These are phyloP conservation scores for Entomortierella chlamydospora DNA, from an alignment of 192 early-diverging fungal genomes.

Conservation along the genomic window DNA sequence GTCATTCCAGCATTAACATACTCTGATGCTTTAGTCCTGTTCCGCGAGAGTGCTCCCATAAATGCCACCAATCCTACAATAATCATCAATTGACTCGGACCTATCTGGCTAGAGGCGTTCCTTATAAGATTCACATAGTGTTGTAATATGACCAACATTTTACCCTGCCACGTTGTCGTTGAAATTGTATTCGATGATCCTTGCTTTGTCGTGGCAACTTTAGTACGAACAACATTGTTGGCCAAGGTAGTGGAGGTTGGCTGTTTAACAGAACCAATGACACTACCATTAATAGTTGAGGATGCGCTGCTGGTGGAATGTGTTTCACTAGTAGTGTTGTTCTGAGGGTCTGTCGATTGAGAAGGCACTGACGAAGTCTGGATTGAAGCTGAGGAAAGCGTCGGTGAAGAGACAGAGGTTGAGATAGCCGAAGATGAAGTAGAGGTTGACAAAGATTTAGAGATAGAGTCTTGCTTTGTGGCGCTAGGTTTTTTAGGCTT, in stretches of 20 bases:
- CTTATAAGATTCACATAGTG: slow-evolving; percentile 28
- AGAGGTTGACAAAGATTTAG: slow-evolving; percentile 4
- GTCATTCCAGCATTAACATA: slow-evolving; percentile 22
- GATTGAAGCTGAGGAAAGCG: slow-evolving; percentile 25
- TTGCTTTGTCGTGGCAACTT: slow-evolving; percentile 7
- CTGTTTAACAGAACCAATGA: neutral
- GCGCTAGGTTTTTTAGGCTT: slow-evolving; percentile 18
- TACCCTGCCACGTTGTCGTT: slow-evolving; percentile 7
- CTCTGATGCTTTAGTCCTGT: slow-evolving; percentile 21
- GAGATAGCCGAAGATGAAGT: slow-evolving; percentile 20
- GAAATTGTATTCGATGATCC: neutral
- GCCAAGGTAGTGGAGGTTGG: neutral
- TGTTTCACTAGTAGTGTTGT: neutral
- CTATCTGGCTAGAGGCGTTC: slow-evolving; percentile 14
- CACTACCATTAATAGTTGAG: neutral
- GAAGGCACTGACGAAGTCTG: slow-evolving; percentile 6
- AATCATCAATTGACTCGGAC: slow-evolving; percentile 33
- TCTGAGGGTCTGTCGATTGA: neutral
- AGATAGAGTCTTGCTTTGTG: neutral
- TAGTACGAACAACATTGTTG: slow-evolving; percentile 3
- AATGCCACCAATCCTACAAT: slow-evolving; percentile 43
- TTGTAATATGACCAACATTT: slow-evolving; percentile 15
- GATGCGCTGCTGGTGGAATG: neutral
- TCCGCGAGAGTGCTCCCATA: slow-evolving; percentile 29
- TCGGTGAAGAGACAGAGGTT: slow-evolving; percentile 37